Evolutionary conservation across 2,329 filamentous ascomycete species (phyloP), one percentile per base, ranked within the genome.

Genomic region (Macrophomina pseudophaseolina): DNA sequence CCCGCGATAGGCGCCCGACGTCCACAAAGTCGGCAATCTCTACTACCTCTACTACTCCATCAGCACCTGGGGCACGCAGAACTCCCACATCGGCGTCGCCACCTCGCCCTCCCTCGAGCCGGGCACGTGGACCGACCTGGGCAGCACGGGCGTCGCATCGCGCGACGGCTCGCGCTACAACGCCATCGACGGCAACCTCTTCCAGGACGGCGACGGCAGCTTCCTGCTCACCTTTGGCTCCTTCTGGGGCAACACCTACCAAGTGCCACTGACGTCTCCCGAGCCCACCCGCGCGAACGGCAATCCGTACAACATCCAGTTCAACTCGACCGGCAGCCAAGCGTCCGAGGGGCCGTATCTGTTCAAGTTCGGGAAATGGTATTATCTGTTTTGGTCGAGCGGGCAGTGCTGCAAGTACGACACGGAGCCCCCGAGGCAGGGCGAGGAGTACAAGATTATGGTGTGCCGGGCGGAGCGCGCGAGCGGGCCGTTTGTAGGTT

Each of bases 1-100:
- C 23, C 23, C 23, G 23, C 38, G 33, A 42, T 60, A 88, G 87
- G 89, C 89, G 1, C 89, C 89, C 0, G 88, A 90, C 67, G 83
- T 88, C 16, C 75, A 78, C 40, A 77, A 84, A n/a, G 80, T 89
- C 9, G 83, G 82, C 68, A 78, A 76, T 54, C 78, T 79, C 0
- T 91, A 88, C 77, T 84, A 89, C 71, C 75, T 85, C 18, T 90
- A 88, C 81, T 90, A 90, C 74, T 80, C 85, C 0, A 86, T 90
- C 30, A 86, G 83, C 52, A 79, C 81, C 0, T 88, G 88, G 65
- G 87, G 87, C 0, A 84, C 82, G 0, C 86, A 89, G 69, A 76
- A 80, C 72, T 88, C 85, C 0, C 84, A 84, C 28, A 90, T 91
- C 69, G 88, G 89, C 14, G 74, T 86, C 9, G 84, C 84, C 3